Evolutionary conservation across 1,139 yeast genomes (phyloP).

Genomic region (Blastobotrys niveus): DNA sequence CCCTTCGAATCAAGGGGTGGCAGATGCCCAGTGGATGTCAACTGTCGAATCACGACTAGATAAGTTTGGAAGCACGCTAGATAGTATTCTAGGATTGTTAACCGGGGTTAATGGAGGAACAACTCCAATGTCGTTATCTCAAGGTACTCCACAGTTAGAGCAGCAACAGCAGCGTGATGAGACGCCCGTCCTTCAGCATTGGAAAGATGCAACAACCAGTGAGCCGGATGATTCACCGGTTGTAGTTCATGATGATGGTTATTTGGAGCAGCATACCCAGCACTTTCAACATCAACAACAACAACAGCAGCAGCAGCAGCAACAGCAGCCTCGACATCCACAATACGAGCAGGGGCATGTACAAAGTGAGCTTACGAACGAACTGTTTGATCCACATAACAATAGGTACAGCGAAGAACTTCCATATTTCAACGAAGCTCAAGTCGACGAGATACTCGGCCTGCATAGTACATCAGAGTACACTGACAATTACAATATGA

Average conservation of each 20-base stretch:
- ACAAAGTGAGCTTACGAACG: no score
- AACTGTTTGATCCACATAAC: no score
- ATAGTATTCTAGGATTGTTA: constrained; percentile 31
- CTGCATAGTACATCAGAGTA: no score
- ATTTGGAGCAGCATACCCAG: background rate
- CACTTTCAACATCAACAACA: background rate
- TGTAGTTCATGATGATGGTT: background rate
- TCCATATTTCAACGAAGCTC: no score
- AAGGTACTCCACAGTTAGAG: background rate
- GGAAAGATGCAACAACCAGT: background rate
- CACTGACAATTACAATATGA: no score
- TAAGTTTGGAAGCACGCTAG: constrained; percentile 45
- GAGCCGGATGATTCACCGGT: background rate
- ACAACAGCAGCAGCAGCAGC: background rate
- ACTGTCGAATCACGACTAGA: constrained; percentile 44
- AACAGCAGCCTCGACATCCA: background rate
- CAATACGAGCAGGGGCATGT: background rate
- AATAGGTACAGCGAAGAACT: no score
- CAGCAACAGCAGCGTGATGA: background rate
- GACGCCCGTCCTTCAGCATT: background rate
- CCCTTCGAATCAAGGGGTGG: constrained; percentile 6
- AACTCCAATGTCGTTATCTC: background rate
- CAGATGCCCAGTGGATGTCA: constrained; percentile 38
- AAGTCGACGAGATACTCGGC: no score
- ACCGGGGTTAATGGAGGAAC: constrained; percentile 6